Conservation (phyloP, 306 rosid species). For the Arachis stenosperma region DNA sequence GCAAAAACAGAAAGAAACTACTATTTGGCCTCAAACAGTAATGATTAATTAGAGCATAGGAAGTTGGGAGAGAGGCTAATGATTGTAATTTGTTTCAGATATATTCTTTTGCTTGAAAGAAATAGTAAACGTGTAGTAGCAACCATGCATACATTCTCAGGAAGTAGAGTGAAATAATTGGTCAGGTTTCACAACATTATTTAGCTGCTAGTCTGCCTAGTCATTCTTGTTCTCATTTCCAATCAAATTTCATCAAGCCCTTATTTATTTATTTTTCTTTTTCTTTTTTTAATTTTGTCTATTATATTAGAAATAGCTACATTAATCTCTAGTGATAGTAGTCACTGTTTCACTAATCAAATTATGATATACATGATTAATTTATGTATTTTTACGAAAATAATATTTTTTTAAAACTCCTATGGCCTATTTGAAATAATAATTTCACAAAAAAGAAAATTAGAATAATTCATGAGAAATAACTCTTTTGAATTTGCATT, state of each 20-base stretch:
- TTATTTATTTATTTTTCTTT: too few relatives aligned
- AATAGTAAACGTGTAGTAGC: slow-evolving; percentile 34
- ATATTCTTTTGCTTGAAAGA: slow-evolving; percentile 23
- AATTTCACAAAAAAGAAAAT: too few relatives aligned
- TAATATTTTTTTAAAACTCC: too few relatives aligned
- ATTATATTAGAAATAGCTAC: too few relatives aligned
- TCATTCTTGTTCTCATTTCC: slow-evolving; percentile 3
- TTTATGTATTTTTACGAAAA: too few relatives aligned
- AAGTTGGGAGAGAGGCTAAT: slow-evolving; percentile 34
- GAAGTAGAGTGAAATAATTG: background rate
- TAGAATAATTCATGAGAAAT: too few relatives aligned
- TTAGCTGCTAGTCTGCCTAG: background rate
- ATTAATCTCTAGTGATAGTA: too few relatives aligned
- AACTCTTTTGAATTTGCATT: too few relatives aligned
- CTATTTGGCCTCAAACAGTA: background rate
- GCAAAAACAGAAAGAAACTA: background rate
- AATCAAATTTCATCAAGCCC: background rate
- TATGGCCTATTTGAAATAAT: too few relatives aligned
- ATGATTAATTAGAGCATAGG: slow-evolving; percentile 28
- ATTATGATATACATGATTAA: too few relatives aligned
- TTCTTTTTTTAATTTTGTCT: too few relatives aligned
- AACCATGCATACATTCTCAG: slow-evolving; percentile 39
- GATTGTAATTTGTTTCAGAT: slow-evolving; percentile 38
- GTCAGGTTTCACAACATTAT: background rate
- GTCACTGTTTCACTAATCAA: too few relatives aligned